These are phyloP conservation scores for Cadophora gregata DNA, from an alignment of 2,329 filamentous ascomycete genomes.

Conservation along the genomic window DNA sequence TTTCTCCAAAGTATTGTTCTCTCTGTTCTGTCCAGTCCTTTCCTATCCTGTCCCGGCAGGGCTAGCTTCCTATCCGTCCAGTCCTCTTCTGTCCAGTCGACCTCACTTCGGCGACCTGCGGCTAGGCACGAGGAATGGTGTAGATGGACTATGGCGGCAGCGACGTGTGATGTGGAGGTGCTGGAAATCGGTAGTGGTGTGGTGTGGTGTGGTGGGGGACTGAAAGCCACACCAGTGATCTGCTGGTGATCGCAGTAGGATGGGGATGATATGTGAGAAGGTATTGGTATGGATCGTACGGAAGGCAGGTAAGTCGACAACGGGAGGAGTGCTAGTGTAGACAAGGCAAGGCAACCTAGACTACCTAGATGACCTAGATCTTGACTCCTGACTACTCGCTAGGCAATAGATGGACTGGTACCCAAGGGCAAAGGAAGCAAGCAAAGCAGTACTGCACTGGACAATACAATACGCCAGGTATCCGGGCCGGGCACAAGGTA, in stretches of 20 bases:
- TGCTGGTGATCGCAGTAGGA: conserved; percentile 13
- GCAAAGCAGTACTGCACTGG: not conserved
- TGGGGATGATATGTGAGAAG: not conserved
- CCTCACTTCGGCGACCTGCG: conserved; percentile 25
- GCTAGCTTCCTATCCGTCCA: conserved; percentile 2
- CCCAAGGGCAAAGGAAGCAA: not conserved
- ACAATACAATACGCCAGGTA: conserved; percentile 9
- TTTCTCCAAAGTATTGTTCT: conserved; percentile 4
- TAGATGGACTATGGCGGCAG: conserved; percentile 4
- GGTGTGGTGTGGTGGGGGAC: conserved; percentile 11
- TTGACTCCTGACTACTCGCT: not conserved
- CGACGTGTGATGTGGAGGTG: conserved; percentile 15
- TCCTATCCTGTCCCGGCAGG: conserved; percentile 1
- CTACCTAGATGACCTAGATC: not conserved
- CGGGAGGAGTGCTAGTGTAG: not conserved
- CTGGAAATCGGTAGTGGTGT: conserved; percentile 14
- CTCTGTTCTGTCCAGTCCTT: conserved; percentile 4
- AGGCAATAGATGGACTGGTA: conserved; percentile 4
- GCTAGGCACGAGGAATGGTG: conserved; percentile 22
- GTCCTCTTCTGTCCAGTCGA: conserved; percentile 9
- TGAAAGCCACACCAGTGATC: conserved; percentile 15
- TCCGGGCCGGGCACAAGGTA: not conserved
- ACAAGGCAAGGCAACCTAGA: not conserved
- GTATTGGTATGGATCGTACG: not conserved
- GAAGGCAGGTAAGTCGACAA: not conserved